A percentile compares a stretch with the other conserved stretches of the same genome.
These are phyloP conservation scores for Populus alba DNA, from an alignment of 345 rosid species.

Conservation along the genomic window DNA sequence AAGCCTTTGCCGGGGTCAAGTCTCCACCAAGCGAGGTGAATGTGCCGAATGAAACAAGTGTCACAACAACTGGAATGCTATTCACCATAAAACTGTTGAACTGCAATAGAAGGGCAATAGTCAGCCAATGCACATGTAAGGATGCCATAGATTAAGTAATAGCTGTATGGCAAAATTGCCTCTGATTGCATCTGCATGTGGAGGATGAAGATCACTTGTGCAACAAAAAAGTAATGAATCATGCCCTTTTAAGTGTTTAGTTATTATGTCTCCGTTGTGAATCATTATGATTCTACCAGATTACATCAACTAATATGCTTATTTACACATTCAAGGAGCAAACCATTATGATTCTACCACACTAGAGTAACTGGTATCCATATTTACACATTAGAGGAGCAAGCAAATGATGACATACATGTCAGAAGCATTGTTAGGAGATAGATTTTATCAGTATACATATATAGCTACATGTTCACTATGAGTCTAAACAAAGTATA, in stretches of 20 bases:
- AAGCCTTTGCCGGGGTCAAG: constrained; percentile 36
- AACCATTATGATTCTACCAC: background rate
- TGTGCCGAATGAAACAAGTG: constrained; percentile 32
- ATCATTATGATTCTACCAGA: background rate
- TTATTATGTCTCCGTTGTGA: background rate
- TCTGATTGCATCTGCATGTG: background rate
- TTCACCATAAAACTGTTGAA: constrained; percentile 31
- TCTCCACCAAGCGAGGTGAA: constrained; percentile 37
- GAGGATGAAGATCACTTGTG: background rate
- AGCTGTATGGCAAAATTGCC: background rate
- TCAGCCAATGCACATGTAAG: background rate
- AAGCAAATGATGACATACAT: background rate
- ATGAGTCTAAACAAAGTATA: background rate
- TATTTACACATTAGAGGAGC: background rate
- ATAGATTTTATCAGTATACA: background rate
- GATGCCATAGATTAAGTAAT: background rate
- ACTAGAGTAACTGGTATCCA: background rate
- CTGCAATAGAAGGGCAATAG: constrained; percentile 22
- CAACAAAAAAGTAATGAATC: background rate
- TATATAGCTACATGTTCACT: background rate
- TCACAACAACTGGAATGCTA: constrained; percentile 36
- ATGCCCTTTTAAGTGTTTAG: background rate
- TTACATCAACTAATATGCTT: background rate
- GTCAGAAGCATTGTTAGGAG: background rate
- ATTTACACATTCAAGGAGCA: background rate